Conservation (phyloP, 768 basidiomycete species). For the Pulveroboletus sp. region DNA sequence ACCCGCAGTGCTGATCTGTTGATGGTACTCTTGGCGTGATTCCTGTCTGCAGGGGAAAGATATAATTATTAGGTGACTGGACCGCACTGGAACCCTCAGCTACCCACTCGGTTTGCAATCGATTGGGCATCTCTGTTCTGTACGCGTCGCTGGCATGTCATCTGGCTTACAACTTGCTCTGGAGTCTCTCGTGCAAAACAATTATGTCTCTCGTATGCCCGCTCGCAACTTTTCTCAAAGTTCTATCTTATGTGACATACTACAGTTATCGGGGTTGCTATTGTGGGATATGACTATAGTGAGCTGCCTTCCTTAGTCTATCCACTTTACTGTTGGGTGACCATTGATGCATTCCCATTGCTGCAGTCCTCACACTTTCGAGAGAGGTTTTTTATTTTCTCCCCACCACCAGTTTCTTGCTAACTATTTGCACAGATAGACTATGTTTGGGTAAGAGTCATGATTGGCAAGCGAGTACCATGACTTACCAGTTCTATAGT, state of each 20-base stretch:
- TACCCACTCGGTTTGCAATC: too few species aligned
- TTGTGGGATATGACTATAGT: slow-evolving; percentile 10
- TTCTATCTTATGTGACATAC: background rate
- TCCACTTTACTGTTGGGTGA: background rate
- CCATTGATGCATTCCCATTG: background rate
- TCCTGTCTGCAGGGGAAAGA: too few species aligned
- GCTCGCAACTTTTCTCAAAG: background rate
- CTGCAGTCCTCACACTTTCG: slow-evolving; percentile 6
- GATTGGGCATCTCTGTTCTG: too few species aligned
- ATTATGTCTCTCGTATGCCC: background rate
- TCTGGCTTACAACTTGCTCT: background rate
- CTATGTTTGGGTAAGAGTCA: slow-evolving; percentile 4
- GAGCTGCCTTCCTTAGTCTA: background rate
- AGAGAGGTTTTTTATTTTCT: background rate
- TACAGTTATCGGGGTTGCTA: background rate
- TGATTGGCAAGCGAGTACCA: background rate
- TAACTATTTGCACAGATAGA: background rate
- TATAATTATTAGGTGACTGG: too few species aligned
- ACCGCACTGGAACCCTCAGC: too few species aligned
- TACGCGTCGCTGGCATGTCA: slow-evolving; percentile 1
- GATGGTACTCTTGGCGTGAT: too few species aligned
- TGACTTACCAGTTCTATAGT: background rate
- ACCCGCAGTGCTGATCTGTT: too few species aligned
- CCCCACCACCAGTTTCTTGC: background rate
- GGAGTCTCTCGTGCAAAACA: background rate